Conservation (phyloP, 441 rosid genomes). For the Pelargonium cotyledonis region DNA sequence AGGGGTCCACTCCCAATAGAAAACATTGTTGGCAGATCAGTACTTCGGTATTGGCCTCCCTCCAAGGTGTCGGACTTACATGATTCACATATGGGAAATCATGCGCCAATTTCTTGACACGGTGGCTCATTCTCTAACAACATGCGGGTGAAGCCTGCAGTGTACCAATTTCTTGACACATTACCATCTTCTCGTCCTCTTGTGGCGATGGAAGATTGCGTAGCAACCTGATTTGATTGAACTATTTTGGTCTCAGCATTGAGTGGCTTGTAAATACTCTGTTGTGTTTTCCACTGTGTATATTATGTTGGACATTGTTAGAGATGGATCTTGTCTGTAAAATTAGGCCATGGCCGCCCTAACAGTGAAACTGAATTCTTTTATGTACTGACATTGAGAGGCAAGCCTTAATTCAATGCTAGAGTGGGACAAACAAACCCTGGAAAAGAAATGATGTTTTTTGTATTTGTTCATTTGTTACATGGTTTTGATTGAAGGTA, state of each 20-base stretch:
- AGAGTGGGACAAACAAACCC: slow-evolving; percentile 1
- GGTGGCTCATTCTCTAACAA: not conserved
- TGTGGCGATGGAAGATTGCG: too few species aligned
- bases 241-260: not conserved
- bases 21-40: slow-evolving; percentile 58
- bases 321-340: slow-evolving; percentile 19
- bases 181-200: not conserved
- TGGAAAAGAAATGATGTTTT: not conserved
- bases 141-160: too few species aligned
- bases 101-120: slow-evolving; percentile 42
- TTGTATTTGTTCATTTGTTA: too few species aligned
- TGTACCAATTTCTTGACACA: not conserved
- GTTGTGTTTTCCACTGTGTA: not conserved
- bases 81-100: slow-evolving; percentile 28
- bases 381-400: not conserved
- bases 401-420: slow-evolving; percentile 3
- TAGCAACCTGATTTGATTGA: not conserved
- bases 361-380: not conserved
- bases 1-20: slow-evolving; percentile 71
- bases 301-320: slow-evolving; percentile 14
- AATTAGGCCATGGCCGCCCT: slow-evolving; percentile 8
- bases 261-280: not conserved
- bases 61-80: slow-evolving; percentile 60
- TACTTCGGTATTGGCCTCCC: slow-evolving; percentile 73
- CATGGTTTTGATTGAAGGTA: too few species aligned